Evolutionary conservation across 2,329 filamentous ascomycete genomes (phyloP), one percentile per base, ranked within the genome.

Genomic region (Colletotrichum simmondsii): DNA sequence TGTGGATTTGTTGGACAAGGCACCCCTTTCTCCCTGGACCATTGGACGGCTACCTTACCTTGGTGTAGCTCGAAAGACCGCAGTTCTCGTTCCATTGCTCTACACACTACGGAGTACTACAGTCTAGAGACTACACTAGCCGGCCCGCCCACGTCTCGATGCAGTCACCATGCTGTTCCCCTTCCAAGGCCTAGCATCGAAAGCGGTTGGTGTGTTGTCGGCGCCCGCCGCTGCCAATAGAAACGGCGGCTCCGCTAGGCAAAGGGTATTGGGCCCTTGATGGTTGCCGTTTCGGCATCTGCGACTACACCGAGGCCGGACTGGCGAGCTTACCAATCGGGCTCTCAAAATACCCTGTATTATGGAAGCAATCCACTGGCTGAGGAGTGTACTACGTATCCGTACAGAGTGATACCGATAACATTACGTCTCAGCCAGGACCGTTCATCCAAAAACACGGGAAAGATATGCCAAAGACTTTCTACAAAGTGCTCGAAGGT

Each of bases 271-370:
- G 14, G 3, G 4, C 7, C 19, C 7, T 19, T 49, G 19, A 19
- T 7, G 42, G 19, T n/a, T 49, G 42, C 42, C 42, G 42, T 49
- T 19, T 49, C 42, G 42, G 42, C 19, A 49, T 49, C 42, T 22
- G 19, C 58, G 11, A 49, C 65, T n/a, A 28, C 42, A 52, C 57
- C 53, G 35, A 28, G 4, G 59, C 35, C 46, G 59, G 8, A 26
- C 32, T 3, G 26, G 28, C 28, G 42, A 32, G 65, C 70, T 70
- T 72, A 60, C 70, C 42, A 70, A 72, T 30, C 58, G 30, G 8
- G 8, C 19, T 49, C 10, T 53, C 30, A 22, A 72, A 72, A 72
- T 70, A 72, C 46, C 19, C 2, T 10, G 11, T n/a, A 16, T 72
- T 72, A 69, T 46, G 59, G 35, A 59, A 65, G 59, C 70, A 35